phyloP scores from a whole-genome alignment of 208 protist species.

The Leishmania major region DNA sequence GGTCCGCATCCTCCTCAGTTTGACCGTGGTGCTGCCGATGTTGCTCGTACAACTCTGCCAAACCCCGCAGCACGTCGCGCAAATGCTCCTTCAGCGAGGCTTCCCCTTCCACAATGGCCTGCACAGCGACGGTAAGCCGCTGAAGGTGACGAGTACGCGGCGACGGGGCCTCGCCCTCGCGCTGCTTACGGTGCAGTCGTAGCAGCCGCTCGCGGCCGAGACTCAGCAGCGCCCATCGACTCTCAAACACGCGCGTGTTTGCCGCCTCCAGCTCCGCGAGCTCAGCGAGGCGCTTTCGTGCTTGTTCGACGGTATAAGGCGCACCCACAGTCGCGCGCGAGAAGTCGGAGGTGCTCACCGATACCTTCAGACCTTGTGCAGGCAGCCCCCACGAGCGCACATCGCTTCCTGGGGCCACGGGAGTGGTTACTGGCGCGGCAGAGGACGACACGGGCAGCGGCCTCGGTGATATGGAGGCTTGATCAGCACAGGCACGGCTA shows the following conservation, averaged over 20 bases:
- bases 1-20: background rate
- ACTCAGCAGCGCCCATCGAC: slow-evolving; percentile 15
- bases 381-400: background rate
- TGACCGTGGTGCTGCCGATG: background rate
- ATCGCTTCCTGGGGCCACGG: background rate
- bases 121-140: background rate
- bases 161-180: background rate
- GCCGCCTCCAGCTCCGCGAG: slow-evolving; percentile 17
- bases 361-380: background rate
- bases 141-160: slow-evolving; percentile 9
- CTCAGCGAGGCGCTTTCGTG: slow-evolving; percentile 21
- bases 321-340: background rate
- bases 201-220: slow-evolving; percentile 18
- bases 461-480: background rate
- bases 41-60: background rate
- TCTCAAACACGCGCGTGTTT: slow-evolving; percentile 27
- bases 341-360: background rate
- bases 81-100: slow-evolving; percentile 13
- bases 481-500: background rate
- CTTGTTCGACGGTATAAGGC: slow-evolving; percentile 13
- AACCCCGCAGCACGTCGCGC: background rate
- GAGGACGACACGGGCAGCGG: background rate
- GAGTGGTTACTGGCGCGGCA: background rate
- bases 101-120: slow-evolving; percentile 31
- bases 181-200: slow-evolving; percentile 2